Conservation (phyloP, 2,329 filamentous ascomycete genomes). For the Penicillium corylophilum region DNA sequence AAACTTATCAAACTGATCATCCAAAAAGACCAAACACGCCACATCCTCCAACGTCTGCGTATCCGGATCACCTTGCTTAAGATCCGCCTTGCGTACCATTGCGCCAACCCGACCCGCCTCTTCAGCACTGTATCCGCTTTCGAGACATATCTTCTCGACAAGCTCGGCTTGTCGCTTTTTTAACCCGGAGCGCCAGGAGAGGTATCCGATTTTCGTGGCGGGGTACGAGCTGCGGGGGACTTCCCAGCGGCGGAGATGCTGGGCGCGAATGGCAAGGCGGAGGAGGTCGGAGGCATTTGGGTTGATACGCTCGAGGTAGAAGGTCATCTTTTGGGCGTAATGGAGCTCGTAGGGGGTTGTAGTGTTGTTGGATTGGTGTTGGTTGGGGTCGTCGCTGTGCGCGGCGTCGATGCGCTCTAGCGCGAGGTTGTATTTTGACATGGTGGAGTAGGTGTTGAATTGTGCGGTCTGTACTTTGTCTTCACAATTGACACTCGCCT, state of each 20-base stretch:
- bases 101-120: conserved; percentile 64
- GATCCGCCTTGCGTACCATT: conserved; percentile 76
- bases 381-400: conserved; percentile 66
- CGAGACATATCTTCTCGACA: conserved; percentile 53
- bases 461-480: background rate
- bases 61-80: conserved; percentile 52
- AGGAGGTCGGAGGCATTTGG: conserved; percentile 66
- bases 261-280: conserved; percentile 74
- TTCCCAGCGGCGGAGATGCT: conserved; percentile 85
- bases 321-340: conserved; percentile 77
- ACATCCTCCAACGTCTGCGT: conserved; percentile 80
- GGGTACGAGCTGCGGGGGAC: conserved; percentile 72
- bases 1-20: conserved; percentile 82
- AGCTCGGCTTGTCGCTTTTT: conserved; percentile 70
- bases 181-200: conserved; percentile 73
- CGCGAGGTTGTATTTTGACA: conserved; percentile 47
- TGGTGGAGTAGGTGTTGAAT: conserved; percentile 9
- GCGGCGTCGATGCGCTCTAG: conserved; percentile 71
- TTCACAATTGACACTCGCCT: background rate
- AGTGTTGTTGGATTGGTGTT: conserved; percentile 40
- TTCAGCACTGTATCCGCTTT: conserved; percentile 51
- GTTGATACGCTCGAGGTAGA: conserved; percentile 63
- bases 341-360: conserved; percentile 73
- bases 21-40: conserved; percentile 81
- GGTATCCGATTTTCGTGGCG: conserved; percentile 72